Evolutionary conservation across 2,329 filamentous ascomycete species (phyloP), one percentile per base, ranked within the genome.

Genomic region (Parastagonospora avenae): DNA sequence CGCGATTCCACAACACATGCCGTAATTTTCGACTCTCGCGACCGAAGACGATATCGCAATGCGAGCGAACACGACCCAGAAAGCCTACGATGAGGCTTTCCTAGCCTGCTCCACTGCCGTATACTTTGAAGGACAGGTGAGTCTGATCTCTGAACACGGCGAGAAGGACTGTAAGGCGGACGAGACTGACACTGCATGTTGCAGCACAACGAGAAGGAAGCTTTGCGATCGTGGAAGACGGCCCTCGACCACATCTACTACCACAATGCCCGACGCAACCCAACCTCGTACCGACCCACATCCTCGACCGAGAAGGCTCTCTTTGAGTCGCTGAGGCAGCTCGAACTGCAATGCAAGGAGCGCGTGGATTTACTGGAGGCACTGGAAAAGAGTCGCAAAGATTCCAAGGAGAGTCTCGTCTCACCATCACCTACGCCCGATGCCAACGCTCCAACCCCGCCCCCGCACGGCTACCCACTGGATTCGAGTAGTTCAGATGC

Each of bases 61-160:
- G 77, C 79, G 80, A 69, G 78, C 79, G 73, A 86, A 85, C 70
- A 86, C 86, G 56, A 85, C 97, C 74, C 93, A 97, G 78, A 97
- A 96, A 83, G 96, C 92, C 48, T 97, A 97, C 77, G 93, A 97
- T 78, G 92, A 97, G 75, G 92, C 90, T 75, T 97, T 96, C 77
- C 78, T 97, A 64, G 92, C 89, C 70, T 97, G 92, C 76, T 97
- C 92, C 11, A 97, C 92, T 1, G 93, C 93, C 33, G 90, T 96
- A 46, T 97, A 96, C 77, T 97, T 96, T 74, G 94, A 99, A 78
- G 86, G 88, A 72, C 89, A 95, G 85, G 92, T 95, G 29, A 45
- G 77, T 59, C 8, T 3, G 10, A 14, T 32, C n/a, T 10, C 29
- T 14, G 24, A 16, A 9, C 4, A 12, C 14, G 8, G 11, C 35